A percentile compares a stretch with the other conserved stretches of the same genome.
Conservation (phyloP, 176 grass and related monocot genomes). For the Aegilops tauschii region DNA sequence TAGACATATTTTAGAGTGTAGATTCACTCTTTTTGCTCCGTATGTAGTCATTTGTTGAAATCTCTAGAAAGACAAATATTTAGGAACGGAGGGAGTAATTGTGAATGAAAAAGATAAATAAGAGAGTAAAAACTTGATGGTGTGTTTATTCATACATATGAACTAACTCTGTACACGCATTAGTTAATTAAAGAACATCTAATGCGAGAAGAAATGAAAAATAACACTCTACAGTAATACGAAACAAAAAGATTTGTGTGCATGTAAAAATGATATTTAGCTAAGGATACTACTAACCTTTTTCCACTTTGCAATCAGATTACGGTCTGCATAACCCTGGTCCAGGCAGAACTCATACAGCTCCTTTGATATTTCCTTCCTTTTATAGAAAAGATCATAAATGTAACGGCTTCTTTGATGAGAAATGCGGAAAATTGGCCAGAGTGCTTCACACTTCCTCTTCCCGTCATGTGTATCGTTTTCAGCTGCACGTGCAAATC, state of each 20-base stretch:
- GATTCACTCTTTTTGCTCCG: no score
- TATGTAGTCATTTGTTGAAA: no score
- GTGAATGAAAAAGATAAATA: neutral
- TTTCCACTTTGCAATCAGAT: conserved; percentile 98
- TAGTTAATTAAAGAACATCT: neutral
- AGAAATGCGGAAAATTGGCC: conserved; percentile 80
- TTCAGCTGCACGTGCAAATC: conserved; percentile 52
- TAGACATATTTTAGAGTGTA: no score
- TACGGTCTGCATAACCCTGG: conserved; percentile 78
- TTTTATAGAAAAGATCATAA: conserved; percentile 79
- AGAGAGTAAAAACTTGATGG: neutral
- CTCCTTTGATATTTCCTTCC: conserved; percentile 92
- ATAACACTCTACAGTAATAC: neutral
- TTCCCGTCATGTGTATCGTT: conserved; percentile 94
- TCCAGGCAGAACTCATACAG: conserved; percentile 86
- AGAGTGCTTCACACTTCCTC: conserved; percentile 85
- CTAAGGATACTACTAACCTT: conserved; percentile 38
- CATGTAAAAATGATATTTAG: neutral
- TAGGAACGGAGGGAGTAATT: no score
- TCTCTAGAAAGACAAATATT: no score
- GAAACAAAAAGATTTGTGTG: neutral
- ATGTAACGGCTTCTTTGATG: conserved; percentile 91
- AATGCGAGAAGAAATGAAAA: neutral
- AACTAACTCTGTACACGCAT: neutral
- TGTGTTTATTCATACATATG: neutral